Conservation (phyloP, 2,329 filamentous ascomycete species). For the Lecanicillium sp. region DNA sequence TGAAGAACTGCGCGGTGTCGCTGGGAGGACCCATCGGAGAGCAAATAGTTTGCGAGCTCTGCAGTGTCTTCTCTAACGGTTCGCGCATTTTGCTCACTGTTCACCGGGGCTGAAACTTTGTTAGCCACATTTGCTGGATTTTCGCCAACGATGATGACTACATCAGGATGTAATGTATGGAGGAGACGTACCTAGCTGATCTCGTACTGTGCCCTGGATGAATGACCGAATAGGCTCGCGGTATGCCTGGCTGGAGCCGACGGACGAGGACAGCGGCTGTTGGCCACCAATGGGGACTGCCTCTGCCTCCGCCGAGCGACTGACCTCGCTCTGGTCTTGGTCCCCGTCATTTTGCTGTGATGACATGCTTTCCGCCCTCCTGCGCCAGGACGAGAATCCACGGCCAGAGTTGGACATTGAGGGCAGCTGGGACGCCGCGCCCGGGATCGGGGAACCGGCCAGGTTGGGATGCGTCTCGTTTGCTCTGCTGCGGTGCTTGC, state of each 20-base stretch:
- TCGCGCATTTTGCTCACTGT: slow-evolving; percentile 66
- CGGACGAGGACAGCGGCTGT: slow-evolving; percentile 30
- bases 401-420: slow-evolving; percentile 38
- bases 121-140: slow-evolving; percentile 5
- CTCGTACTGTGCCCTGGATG: slow-evolving; percentile 56
- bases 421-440: too few species aligned
- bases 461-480: too few species aligned
- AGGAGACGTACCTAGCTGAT: slow-evolving; percentile 42
- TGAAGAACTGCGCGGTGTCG: slow-evolving; percentile 39
- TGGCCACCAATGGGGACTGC: slow-evolving; percentile 11
- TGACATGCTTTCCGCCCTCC: slow-evolving; percentile 27
- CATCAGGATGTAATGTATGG: slow-evolving; percentile 1
- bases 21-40: slow-evolving; percentile 51
- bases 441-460: too few species aligned
- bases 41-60: slow-evolving; percentile 73
- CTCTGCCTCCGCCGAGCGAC: too few species aligned
- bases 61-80: slow-evolving; percentile 81
- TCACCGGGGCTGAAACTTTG: slow-evolving; percentile 39
- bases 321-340: too few species aligned
- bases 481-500: too few species aligned
- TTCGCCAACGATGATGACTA: not conserved
- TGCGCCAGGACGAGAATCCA: slow-evolving; percentile 41
- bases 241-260: slow-evolving; percentile 29
- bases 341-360: slow-evolving; percentile 22
- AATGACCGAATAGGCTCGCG: slow-evolving; percentile 65